Base-by-base conservation (phyloP, 2,329 filamentous ascomycete genomes). In the Epichloe festucae region DNA sequence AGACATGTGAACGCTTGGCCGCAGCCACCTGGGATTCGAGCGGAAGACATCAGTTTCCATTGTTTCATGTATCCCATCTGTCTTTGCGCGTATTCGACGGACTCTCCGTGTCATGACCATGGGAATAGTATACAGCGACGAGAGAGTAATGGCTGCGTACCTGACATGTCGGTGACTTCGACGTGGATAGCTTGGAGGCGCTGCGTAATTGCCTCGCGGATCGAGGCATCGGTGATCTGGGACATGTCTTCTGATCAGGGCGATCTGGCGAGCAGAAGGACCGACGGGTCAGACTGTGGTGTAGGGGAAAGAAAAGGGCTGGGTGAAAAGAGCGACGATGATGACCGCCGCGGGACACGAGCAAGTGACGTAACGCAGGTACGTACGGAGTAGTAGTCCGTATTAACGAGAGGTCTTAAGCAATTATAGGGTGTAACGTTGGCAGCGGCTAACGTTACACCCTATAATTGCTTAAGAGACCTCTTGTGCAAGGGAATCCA, bases 101-200 rank as follows among this genome's bases (percentile, higher is more conserved):
- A 31, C 31, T 31, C 10, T 31, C 8, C 31, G 0, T 31, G 27
- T 31, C 27, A 31, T 31, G 27, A 31, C 36, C 36, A n/a, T n/a
- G 36, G 14, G 36, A 31, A 31, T 4, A 31, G 31, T 1, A 31
- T 31, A 39, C 14, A 11, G 36, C 14, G n/a, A n/a, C 36, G 40
- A 23, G 27, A 35, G 11, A 34, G 44, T 3, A 40, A 44, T 23
- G 45, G 49, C 19, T 31, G 65, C 73, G 53, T 78, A 95, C 90
- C 91, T 57, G 89, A 95, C 75, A 95, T 82, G 70, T 97, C 91
- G 57, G 87, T 85, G 59, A 96, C 89, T 62, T 93, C 84, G 56
- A 95, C 89, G 70, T 94, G 80, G 31, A 77, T 75, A 21, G 89
- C 89, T 52, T 81, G 76, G 51, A 96, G 74, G 57, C 82, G 81